Percentiles rank a stretch among this genome's conserved stretches.
Conservation (phyloP, 164 flowering plant species). For the Stephania yunnanensis region DNA sequence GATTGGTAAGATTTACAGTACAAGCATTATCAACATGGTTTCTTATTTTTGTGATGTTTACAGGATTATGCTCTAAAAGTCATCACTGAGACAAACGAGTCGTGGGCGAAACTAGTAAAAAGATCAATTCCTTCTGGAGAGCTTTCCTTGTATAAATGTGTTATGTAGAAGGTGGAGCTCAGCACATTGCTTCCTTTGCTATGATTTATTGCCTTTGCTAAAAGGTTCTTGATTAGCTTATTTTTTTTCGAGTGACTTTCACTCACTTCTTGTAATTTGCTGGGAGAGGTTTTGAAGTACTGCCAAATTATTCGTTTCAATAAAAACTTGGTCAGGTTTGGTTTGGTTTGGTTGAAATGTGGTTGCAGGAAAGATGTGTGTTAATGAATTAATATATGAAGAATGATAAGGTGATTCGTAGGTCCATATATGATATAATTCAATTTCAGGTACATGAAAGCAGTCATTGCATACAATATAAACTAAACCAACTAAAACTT, state of each 20-base stretch:
- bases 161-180: background rate
- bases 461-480: too few species aligned
- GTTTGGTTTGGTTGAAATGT: background rate
- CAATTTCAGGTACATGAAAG: background rate
- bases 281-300: background rate
- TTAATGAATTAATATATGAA: background rate
- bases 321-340: background rate
- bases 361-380: background rate
- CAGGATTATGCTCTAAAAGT: slow-evolving; percentile 90
- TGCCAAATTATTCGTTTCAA: background rate
- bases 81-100: slow-evolving; percentile 74
- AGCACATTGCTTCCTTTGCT: background rate
- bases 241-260: background rate
- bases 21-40: background rate
- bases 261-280: background rate
- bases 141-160: slow-evolving; percentile 66
- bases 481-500: too few species aligned
- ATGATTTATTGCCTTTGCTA: background rate
- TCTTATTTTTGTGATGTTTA: background rate
- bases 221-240: background rate
- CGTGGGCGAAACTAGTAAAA: slow-evolving; percentile 92
- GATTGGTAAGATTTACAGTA: too few species aligned
- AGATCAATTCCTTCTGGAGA: slow-evolving; percentile 73
- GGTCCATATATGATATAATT: background rate
- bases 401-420: background rate